Base-by-base conservation (phyloP, 2,329 filamentous ascomycete species). In the Ophiostoma quercus region DNA sequence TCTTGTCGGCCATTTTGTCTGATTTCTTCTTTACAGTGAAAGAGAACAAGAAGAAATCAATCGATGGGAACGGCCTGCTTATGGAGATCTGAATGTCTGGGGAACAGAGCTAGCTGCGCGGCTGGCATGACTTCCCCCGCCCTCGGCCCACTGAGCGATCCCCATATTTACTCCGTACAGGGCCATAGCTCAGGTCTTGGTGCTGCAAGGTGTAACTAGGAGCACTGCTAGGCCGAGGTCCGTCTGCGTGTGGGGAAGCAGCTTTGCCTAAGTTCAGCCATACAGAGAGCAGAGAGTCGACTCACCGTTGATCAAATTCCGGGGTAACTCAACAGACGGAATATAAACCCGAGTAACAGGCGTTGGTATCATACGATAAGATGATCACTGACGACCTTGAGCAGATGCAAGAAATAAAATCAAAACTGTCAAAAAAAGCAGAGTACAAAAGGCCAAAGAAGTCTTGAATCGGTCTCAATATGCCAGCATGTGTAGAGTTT, bases 1-100 rank as follows among this genome's bases (percentile, higher is more conserved):
- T 83, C 72, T 77, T 78, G 74, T 77, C 78, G 54, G 82, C 81
- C 82, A 83, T 84, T 68, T 9, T 71, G 70, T 25, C 60, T 32
- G 34, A 19, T n/a, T 19, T n/a, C n/a, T n/a, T n/a, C n/a, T n/a
- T n/a, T n/a, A n/a, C n/a, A n/a, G n/a, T n/a, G n/a, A 29, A 29
- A 29, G 25, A 29, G 25, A 29, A 29, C 25, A 29, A 29, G 25
- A 29, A 29, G n/a, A n/a, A 29, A 29, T 29, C 25, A 29, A 29
- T 29, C 25, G 3, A 43, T 47, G 43, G 43, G 43, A 47, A 47
- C 43, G 19, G 16, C 16, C 14, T 19, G 57, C 57, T 62, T 62
- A 34, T 62, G 57, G 25, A 16, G 43, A 47, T 47, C 7, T 47
- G 57, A 62, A 62, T 57, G 62, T 65, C 62, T 65, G 62, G 62